Evolutionary conservation across 2,329 filamentous ascomycete species (phyloP).

Genomic region (Calonectria pseudoreteaudii): DNA sequence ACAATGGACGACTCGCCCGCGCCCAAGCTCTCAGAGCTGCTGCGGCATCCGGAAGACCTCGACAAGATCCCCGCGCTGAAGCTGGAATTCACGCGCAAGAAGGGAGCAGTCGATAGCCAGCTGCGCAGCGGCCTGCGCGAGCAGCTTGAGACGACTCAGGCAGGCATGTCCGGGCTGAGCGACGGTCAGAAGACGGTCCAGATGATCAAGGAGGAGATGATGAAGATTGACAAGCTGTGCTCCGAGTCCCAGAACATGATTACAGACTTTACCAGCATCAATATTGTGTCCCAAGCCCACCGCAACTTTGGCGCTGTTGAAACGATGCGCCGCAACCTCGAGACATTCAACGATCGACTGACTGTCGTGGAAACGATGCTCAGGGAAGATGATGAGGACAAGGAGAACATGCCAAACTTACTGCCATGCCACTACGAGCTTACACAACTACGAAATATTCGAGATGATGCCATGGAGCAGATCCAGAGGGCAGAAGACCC

Average conservation of each 20-base stretch:
- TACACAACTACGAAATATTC: slow-evolving; percentile 90
- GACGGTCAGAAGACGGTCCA: slow-evolving; percentile 93
- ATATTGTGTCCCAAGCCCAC: slow-evolving; percentile 92
- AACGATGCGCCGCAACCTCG: slow-evolving; percentile 90
- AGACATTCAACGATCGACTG: slow-evolving; percentile 85
- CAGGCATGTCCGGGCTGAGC: slow-evolving; percentile 88
- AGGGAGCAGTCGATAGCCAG: slow-evolving; percentile 89
- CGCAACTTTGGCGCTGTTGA: slow-evolving; percentile 95
- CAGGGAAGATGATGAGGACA: slow-evolving; percentile 84
- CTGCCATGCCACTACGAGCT: slow-evolving; percentile 92
- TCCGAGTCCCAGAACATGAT: slow-evolving; percentile 98
- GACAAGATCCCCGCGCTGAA: slow-evolving; percentile 94
- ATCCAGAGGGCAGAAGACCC: slow-evolving; percentile 81
- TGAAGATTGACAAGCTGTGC: slow-evolving; percentile 97
- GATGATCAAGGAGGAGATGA: slow-evolving; percentile 97
- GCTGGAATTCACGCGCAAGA: slow-evolving; percentile 94
- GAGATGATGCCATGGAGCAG: slow-evolving; percentile 97
- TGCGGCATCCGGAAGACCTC: slow-evolving; percentile 95
- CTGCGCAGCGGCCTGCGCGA: slow-evolving; percentile 89
- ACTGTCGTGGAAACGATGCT: slow-evolving; percentile 82
- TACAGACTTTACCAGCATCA: slow-evolving; percentile 93
- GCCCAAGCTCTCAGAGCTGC: slow-evolving; percentile 89
- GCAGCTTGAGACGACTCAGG: slow-evolving; percentile 93
- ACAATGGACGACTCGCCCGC: slow-evolving; percentile 69
- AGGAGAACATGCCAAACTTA: slow-evolving; percentile 92